Base-by-base conservation (phyloP, 805 yeast species). In the Lachancea sp. region DNA sequence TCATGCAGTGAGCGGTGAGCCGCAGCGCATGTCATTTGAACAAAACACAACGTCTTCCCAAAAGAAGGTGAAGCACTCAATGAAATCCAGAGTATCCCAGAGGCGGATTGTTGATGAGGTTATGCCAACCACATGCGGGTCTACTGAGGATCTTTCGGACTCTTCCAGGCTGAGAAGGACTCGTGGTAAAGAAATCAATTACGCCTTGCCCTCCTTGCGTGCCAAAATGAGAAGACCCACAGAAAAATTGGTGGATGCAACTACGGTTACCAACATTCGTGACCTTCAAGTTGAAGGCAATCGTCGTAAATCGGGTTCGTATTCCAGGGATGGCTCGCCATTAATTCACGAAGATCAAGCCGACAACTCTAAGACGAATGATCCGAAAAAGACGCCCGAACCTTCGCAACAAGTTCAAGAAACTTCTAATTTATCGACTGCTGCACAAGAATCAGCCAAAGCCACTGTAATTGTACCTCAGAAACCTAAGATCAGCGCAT, bases 171-270 rank as follows among this genome's bases (percentile, higher is more conserved):
- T 74, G 34, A 66, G 82, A 40, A 63, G 79, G 46, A 69, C 87
- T 19, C 66, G 79, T 18, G 73, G 79, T 3, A 77, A 74, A 47
- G 72, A 74, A 10, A 77, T 86, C 5, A 77, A 79, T 58, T 86
- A 86, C 54, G 78, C 79, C 16, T 70, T 79, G 29, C 88, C 89
- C 0, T 79, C 90, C 1, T 61, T 83, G 43, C 69, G 84, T 33
- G 75, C 73, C 13, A 85, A 84, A 57, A 72, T 82, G 81, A 74
- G 95, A 57, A 71, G 91, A 51, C 79, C 78, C 29, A 70, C 80
- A 0, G 82, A 69, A 26, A 71, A 72, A 50, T 65, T 80, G 36
- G 78, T 77, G 2, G 85, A 79, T 59, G 89, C 89, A 1, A 78
- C 81, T 1, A 68, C 71, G 2, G 51, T 60, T 22, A 55, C 57